phyloP scores from a whole-genome alignment of 1,284 basidiomycete genomes.

The Veloporphyrellus conicus region DNA sequence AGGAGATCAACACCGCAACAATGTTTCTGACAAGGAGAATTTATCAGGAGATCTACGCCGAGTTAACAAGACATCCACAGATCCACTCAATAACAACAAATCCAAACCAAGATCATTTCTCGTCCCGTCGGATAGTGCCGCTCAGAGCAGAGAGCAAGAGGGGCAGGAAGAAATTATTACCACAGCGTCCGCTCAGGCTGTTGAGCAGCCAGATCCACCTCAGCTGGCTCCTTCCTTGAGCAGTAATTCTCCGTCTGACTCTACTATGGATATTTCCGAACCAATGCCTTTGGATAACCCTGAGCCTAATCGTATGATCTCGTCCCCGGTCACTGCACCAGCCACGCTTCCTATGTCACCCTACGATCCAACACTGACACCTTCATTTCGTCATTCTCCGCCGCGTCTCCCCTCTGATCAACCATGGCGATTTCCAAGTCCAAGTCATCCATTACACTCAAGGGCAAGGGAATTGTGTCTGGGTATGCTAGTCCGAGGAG shows the following conservation, averaged over 20 bases:
- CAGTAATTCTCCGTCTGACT: slow-evolving; percentile 1
- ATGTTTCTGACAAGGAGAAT: slow-evolving; percentile 33
- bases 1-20: slow-evolving; percentile 32
- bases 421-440: slow-evolving; percentile 72
- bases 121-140: slow-evolving; percentile 14
- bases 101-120: slow-evolving; percentile 24
- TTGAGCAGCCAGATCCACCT: slow-evolving; percentile 17
- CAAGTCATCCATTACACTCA: slow-evolving; percentile 65
- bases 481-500: slow-evolving; percentile 49
- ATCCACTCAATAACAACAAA: slow-evolving; percentile 18
- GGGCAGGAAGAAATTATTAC: slow-evolving; percentile 9
- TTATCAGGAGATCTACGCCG: slow-evolving; percentile 30
- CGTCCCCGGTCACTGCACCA: slow-evolving; percentile 19
- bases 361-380: slow-evolving; percentile 66
- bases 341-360: slow-evolving; percentile 56
- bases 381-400: slow-evolving; percentile 70
- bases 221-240: slow-evolving; percentile 12
- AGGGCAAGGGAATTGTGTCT: slow-evolving; percentile 59
- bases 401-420: slow-evolving; percentile 65
- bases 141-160: slow-evolving; percentile 12
- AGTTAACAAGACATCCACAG: slow-evolving; percentile 22
- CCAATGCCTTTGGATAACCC: background rate
- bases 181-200: slow-evolving; percentile 7
- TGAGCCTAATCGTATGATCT: slow-evolving; percentile 9
- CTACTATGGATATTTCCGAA: slow-evolving; percentile 3